Evolutionary conservation across 352 stramenopile species (phyloP).

Genomic region (Globisporangium sylvaticum): DNA sequence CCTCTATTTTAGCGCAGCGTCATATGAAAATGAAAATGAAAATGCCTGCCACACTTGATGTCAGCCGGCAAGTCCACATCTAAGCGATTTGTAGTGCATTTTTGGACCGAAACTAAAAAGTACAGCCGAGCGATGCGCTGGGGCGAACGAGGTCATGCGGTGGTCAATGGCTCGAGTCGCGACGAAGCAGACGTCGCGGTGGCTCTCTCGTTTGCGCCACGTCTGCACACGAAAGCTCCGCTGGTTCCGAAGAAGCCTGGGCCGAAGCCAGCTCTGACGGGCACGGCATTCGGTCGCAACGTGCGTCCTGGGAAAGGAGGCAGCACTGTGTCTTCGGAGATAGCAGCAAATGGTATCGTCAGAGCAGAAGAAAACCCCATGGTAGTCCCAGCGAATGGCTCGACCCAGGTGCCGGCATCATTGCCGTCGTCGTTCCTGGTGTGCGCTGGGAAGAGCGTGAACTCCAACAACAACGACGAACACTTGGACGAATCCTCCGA

Average conservation of each 20-base stretch:
- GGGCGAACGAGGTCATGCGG: neutral
- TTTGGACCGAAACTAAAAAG: neutral
- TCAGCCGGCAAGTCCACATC: too few species aligned
- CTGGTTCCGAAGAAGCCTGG: neutral
- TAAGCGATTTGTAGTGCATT: too few species aligned
- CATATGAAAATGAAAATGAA: neutral
- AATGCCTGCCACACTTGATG: neutral
- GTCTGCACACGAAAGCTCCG: neutral
- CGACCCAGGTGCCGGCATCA: neutral
- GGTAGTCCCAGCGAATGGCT: too few species aligned
- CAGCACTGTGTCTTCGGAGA: neutral
- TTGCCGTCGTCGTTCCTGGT: slow-evolving; percentile 7
- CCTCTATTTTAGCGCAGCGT: neutral
- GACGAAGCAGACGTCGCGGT: neutral
- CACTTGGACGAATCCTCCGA: neutral
- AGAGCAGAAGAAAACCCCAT: neutral
- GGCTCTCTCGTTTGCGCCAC: neutral
- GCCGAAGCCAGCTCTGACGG: neutral
- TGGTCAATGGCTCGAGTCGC: neutral
- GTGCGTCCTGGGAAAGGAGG: slow-evolving; percentile 3
- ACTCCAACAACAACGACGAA: slow-evolving; percentile 16
- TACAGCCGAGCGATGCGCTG: neutral
- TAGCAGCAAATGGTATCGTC: too few species aligned
- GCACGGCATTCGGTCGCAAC: slow-evolving; percentile 6
- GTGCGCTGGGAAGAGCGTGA: slow-evolving; percentile 9